Percentiles rank a stretch among this genome's conserved stretches.
Evolutionary conservation across 2,329 filamentous ascomycete genomes (phyloP).

Genomic region (Cladorrhinum sp.): DNA sequence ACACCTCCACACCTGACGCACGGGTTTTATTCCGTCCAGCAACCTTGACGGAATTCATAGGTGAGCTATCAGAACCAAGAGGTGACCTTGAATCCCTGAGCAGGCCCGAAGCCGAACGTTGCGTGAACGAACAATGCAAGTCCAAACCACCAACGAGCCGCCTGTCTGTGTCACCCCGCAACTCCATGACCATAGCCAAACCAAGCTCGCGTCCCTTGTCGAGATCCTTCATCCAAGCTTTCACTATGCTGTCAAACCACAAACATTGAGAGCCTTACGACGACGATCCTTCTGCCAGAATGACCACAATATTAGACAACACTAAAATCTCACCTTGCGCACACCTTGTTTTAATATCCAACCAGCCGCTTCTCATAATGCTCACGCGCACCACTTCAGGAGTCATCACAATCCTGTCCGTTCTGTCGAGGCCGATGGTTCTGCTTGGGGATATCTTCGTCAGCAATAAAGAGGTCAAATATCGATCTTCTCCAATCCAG

Average conservation of each 20-base stretch:
- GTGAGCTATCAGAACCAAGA: background rate
- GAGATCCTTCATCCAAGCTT: no score
- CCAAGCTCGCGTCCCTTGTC: no score
- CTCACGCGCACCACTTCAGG: background rate
- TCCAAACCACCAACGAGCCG: no score
- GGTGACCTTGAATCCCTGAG: background rate
- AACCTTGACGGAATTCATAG: background rate
- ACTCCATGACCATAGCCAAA: no score
- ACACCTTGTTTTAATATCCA: background rate
- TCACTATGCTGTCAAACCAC: no score
- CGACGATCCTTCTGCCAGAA: no score
- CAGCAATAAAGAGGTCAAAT: background rate
- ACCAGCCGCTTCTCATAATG: background rate
- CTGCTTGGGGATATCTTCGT: background rate
- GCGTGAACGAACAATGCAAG: no score
- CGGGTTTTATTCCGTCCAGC: background rate
- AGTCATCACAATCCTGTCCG: background rate
- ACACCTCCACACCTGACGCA: background rate
- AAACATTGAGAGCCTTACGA: no score
- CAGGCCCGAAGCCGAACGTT: background rate
- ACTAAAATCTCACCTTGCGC: background rate
- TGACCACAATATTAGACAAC: background rate
- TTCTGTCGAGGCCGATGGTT: background rate
- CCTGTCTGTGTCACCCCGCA: no score
- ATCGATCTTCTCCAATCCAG: no score